Conservation (phyloP, 164 flowering plant species). For the Annona cherimola region DNA sequence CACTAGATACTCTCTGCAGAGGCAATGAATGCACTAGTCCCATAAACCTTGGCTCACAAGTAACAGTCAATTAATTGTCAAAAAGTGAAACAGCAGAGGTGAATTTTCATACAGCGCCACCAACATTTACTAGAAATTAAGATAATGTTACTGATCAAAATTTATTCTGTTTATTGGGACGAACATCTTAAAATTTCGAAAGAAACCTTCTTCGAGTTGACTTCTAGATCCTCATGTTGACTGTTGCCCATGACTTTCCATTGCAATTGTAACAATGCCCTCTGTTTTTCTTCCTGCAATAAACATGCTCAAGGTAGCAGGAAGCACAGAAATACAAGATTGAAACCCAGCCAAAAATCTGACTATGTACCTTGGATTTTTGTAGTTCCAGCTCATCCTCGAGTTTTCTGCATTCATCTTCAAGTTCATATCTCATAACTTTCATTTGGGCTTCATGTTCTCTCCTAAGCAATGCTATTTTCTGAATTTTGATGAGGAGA, state of each 20-base stretch:
- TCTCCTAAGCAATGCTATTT: constrained; percentile 37
- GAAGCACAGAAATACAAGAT: background rate
- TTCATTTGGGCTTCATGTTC: constrained; percentile 73
- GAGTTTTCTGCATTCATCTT: constrained; percentile 66
- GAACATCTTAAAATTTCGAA: background rate
- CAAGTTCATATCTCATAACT: constrained; percentile 60
- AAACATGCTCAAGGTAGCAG: constrained; percentile 4
- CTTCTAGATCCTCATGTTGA: constrained; percentile 81
- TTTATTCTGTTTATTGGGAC: background rate
- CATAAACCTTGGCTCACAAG: background rate
- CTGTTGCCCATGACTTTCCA: constrained; percentile 85
- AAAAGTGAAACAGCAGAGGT: background rate
- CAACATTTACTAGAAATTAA: background rate
- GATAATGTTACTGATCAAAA: background rate
- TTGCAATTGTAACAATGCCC: constrained; percentile 79
- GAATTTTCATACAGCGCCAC: background rate
- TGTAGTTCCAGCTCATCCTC: constrained; percentile 76
- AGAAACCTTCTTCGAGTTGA: constrained; percentile 64
- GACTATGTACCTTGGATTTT: constrained; percentile 53
- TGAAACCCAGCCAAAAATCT: background rate
- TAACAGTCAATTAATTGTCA: background rate
- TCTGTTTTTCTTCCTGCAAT: constrained; percentile 85
- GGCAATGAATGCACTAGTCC: background rate
- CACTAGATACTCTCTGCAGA: background rate
- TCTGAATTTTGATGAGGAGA: constrained; percentile 30